Evolutionary conservation across 2,329 filamentous ascomycete species (phyloP).

Genomic region (Mollisiaceae sp.): DNA sequence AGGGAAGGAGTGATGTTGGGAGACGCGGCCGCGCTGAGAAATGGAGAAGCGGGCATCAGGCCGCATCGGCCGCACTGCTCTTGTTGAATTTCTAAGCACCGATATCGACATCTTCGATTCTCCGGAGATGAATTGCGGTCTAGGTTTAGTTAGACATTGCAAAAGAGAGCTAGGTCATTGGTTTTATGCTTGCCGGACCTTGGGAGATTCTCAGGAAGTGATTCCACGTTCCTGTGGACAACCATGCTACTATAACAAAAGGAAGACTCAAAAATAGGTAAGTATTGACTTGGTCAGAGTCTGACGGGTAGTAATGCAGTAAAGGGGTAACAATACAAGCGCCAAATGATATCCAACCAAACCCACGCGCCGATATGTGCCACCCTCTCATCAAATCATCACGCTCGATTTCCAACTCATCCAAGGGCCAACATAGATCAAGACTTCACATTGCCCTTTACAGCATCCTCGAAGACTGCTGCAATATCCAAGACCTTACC

Average conservation of each 20-base stretch:
- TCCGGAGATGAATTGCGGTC: too few relatives aligned
- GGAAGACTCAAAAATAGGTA: too few relatives aligned
- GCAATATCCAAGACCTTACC: slow-evolving; percentile 45
- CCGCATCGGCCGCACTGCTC: not conserved
- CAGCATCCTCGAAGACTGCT: slow-evolving; percentile 41
- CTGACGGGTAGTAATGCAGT: not conserved
- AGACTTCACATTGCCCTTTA: slow-evolving; percentile 47
- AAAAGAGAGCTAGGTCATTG: too few relatives aligned
- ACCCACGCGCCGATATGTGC: not conserved
- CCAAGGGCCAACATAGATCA: slow-evolving; percentile 3
- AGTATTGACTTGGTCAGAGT: too few relatives aligned
- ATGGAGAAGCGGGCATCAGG: not conserved
- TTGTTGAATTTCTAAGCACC: not conserved
- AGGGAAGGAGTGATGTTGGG: not conserved
- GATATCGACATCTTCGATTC: not conserved
- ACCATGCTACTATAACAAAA: too few relatives aligned
- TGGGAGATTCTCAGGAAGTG: too few relatives aligned
- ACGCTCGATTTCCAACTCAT: not conserved
- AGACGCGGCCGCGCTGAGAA: not conserved
- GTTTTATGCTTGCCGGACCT: too few relatives aligned
- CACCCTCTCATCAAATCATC: not conserved
- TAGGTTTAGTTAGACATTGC: too few relatives aligned
- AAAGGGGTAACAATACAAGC: not conserved
- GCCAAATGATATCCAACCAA: not conserved
- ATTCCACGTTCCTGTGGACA: too few relatives aligned